Conservation (phyloP, 495 filamentous ascomycete species). For the Neurospora intermedia region DNA sequence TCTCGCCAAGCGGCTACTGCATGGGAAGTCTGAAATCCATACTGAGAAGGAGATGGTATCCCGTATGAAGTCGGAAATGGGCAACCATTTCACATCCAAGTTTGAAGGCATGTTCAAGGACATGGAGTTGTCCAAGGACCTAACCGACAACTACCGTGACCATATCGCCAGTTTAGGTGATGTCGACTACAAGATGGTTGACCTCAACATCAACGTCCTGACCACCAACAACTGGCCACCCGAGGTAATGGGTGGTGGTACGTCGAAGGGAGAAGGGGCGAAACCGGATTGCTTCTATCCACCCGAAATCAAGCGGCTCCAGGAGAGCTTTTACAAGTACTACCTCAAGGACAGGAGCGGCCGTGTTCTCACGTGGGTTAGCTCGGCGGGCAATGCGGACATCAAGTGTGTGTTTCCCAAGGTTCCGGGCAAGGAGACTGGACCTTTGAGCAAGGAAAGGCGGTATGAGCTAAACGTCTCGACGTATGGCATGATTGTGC, state of each 20-base stretch:
- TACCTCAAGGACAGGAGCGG: constrained; percentile 84
- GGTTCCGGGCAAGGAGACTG: constrained; percentile 49
- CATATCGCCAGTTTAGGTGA: constrained; percentile 56
- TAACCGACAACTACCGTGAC: constrained; percentile 63
- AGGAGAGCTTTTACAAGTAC: constrained; percentile 80
- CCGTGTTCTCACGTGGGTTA: constrained; percentile 74
- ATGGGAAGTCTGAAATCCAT: constrained; percentile 75
- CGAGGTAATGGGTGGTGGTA: constrained; percentile 58
- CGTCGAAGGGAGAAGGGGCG: constrained; percentile 35
- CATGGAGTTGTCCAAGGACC: constrained; percentile 80
- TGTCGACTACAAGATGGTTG: constrained; percentile 54
- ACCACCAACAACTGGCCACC: constrained; percentile 93
- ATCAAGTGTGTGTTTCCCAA: constrained; percentile 69
- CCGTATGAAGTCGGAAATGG: constrained; percentile 90
- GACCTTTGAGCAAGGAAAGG: constrained; percentile 52
- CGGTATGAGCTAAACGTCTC: constrained; percentile 86
- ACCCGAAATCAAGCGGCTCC: constrained; percentile 59
- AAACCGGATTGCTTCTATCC: constrained; percentile 57
- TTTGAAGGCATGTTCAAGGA: constrained; percentile 98
- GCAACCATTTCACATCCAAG: constrained; percentile 84
- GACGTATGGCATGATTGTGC: constrained; percentile 84
- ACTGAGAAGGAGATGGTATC: constrained; percentile 92
- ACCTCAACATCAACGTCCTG: constrained; percentile 73
- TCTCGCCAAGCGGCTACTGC: constrained; percentile 72
- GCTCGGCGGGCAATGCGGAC: constrained; percentile 64